These are phyloP conservation scores for Boletus vermiculosoides DNA, from an alignment of 768 basidiomycete species.

Conservation along the genomic window DNA sequence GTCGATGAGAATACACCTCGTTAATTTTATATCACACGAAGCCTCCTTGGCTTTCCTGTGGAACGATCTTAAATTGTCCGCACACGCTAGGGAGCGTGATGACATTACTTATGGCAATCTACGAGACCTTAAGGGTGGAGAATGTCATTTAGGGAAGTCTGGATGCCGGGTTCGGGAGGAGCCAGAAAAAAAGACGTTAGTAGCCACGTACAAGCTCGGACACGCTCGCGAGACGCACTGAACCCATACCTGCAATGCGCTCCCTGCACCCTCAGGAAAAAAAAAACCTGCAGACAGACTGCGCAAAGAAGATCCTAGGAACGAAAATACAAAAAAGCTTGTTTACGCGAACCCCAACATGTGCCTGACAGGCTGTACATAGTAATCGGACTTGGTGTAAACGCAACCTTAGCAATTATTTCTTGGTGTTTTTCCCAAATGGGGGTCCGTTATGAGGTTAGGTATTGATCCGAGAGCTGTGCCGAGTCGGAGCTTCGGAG, in stretches of 20 bases:
- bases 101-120: not conserved
- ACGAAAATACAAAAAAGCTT: not conserved
- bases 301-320: not conserved
- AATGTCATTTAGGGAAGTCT: constrained; percentile 3
- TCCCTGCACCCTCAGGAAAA: not conserved
- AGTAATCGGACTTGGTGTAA: constrained; percentile 5
- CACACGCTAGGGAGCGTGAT: not conserved
- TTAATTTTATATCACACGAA: constrained; percentile 6
- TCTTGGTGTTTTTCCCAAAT: not conserved
- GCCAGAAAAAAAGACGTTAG: not conserved
- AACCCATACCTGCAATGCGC: not conserved
- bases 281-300: not conserved
- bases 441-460: no score
- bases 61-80: not conserved
- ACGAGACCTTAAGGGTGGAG: not conserved
- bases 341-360: not conserved
- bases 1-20: not conserved
- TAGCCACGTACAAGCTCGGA: not conserved
- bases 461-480: no score
- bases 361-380: not conserved
- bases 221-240: not conserved
- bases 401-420: constrained; percentile 1
- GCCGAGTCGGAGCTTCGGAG: no score
- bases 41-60: not conserved
- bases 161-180: not conserved